Conservation (phyloP, 495 filamentous ascomycete genomes). For the Articulospora tetracladia region DNA sequence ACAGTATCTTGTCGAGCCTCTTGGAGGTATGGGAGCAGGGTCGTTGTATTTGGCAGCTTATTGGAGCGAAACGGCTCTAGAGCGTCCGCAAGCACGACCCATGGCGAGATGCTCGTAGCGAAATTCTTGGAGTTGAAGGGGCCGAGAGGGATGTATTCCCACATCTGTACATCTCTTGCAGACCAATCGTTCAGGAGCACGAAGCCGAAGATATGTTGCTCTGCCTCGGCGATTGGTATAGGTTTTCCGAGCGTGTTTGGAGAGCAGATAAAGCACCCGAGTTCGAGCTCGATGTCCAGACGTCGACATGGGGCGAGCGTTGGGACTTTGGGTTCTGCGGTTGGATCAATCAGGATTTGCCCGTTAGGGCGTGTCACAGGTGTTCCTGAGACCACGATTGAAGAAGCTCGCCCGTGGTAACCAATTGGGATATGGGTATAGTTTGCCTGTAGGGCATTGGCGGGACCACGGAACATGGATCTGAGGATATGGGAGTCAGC, state of each 20-base stretch:
- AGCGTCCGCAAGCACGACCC: slow-evolving; percentile 85
- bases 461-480: slow-evolving; percentile 74
- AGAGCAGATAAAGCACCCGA: slow-evolving; percentile 75
- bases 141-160: slow-evolving; percentile 84
- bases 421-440: slow-evolving; percentile 82
- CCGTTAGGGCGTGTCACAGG: slow-evolving; percentile 73
- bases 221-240: slow-evolving; percentile 61
- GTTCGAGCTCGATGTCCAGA: slow-evolving; percentile 85
- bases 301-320: slow-evolving; percentile 58
- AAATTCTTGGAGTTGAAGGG: slow-evolving; percentile 95
- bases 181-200: slow-evolving; percentile 96
- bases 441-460: slow-evolving; percentile 82
- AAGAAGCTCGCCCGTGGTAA: slow-evolving; percentile 3
- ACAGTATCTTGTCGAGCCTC: slow-evolving; percentile 59
- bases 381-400: slow-evolving; percentile 46
- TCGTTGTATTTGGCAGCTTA: slow-evolving; percentile 60
- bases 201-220: slow-evolving; percentile 77
- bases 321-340: slow-evolving; percentile 55
- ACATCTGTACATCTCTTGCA: slow-evolving; percentile 83
- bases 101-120: slow-evolving; percentile 81
- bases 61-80: slow-evolving; percentile 58
- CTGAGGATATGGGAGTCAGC: slow-evolving; percentile 35
- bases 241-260: slow-evolving; percentile 63
- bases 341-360: slow-evolving; percentile 68
- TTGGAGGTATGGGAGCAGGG: slow-evolving; percentile 65